These are phyloP conservation scores for Pseudozyma thailandica DNA, from an alignment of 1,284 basidiomycete species.

Conservation along the genomic window DNA sequence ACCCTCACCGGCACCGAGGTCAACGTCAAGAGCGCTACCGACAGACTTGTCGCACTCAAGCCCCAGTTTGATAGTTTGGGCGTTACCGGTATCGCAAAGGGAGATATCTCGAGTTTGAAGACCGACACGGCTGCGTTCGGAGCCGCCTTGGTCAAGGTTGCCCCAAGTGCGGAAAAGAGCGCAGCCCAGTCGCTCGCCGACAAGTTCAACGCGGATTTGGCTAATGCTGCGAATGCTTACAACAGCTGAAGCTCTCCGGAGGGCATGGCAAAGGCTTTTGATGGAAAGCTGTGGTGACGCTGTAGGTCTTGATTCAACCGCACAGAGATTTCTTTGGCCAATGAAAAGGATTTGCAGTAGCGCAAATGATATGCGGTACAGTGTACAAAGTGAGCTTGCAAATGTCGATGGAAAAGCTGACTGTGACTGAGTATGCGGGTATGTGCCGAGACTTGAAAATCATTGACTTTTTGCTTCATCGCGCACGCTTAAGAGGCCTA, in stretches of 20 bases:
- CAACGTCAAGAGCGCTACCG: constrained; percentile 18
- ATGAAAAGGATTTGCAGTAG: too few relatives aligned
- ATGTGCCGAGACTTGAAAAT: background rate
- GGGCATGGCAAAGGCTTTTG: too few relatives aligned
- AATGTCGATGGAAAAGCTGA: background rate
- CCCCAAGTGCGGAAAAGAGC: constrained; percentile 5
- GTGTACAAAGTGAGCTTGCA: background rate
- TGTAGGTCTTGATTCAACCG: too few relatives aligned
- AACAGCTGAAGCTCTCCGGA: too few relatives aligned
- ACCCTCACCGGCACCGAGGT: constrained; percentile 20
- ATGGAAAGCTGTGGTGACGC: too few relatives aligned
- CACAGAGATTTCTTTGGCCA: too few relatives aligned
- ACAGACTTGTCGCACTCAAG: constrained; percentile 19
- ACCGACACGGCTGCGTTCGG: constrained; percentile 19
- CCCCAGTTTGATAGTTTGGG: constrained; percentile 14
- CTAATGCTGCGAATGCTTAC: constrained; percentile 17
- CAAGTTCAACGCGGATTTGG: constrained; percentile 27
- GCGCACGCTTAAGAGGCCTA: constrained; percentile 22
- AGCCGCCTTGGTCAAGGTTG: constrained; percentile 6
- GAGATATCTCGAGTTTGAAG: constrained; percentile 10
- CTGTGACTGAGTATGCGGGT: too few relatives aligned
- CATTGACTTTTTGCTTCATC: too few relatives aligned
- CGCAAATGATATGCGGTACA: background rate
- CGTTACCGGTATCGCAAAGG: constrained; percentile 8
- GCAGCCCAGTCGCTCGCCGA: constrained; percentile 8